Evolutionary conservation across 345 rosid species (phyloP), one percentile per base, ranked within the genome.

Genomic region (Boechera retrofracta): DNA sequence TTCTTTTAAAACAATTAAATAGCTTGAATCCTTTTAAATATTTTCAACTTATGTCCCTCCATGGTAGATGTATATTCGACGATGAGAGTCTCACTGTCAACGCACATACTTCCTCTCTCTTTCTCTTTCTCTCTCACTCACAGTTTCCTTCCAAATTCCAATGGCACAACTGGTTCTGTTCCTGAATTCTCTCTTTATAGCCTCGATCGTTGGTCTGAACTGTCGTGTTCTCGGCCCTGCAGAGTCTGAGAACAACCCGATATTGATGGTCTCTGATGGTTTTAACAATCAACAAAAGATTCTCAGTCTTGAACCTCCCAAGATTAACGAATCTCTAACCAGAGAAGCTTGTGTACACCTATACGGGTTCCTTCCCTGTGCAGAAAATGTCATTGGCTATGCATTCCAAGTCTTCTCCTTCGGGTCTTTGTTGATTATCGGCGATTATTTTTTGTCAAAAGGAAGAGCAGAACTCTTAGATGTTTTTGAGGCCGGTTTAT

Each of bases 321-420:
- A 26, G 16, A 28, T 29, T 54, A 54, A 54, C 7, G 9, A 2
- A 11, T 10, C 59, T 28, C 16, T 26, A 26, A 26, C 58, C 32
- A 11, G 58, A 10, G 59, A 5, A 54, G 35, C 35, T 28, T 54
- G 59, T 28, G 35, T 54, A 11, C 32, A 53, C 33, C n/a, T 54
- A 54, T 54, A 54, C 59, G 35, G 59, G 28, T 54, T 54, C 59
- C 59, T 54, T 28, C 59, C 59, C 2, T 55, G 36, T 28, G 36
- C 60, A 55, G 60, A 29, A 26, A 55, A 28, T 12, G 36, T 29
- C 36, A 55, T 55, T 29, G 60, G 60, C 18, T 55, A 55, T 55
- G 60, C 36, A 55, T 28, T 55, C 36, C 60, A 29, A 55, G 36
- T 55, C 60, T 55, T 55, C 60, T 55, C 60, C 60, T 55, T 28